phyloP scores from a whole-genome alignment of 2,329 filamentous ascomycete species.

The Chaetomium olivaceum region DNA sequence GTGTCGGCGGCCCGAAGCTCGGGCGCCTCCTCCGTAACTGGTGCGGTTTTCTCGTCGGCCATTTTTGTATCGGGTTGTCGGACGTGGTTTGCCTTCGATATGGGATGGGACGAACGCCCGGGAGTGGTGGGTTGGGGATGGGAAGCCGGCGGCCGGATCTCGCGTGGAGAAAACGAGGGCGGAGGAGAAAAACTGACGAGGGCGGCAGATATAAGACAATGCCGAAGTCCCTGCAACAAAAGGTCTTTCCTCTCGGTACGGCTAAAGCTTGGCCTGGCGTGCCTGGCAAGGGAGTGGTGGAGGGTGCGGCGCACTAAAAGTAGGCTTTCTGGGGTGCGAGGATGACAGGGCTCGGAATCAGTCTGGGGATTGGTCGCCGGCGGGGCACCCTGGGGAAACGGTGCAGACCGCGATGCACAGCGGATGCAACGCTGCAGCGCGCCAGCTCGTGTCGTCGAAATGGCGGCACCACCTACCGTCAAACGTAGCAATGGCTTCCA shows the following conservation, averaged over 20 bases:
- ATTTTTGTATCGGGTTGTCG: constrained; percentile 16
- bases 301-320: constrained; percentile 14
- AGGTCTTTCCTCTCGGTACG: constrained; percentile 10
- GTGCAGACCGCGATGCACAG: not conserved
- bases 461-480: constrained; percentile 4
- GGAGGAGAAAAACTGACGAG: not conserved
- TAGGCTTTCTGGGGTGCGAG: constrained; percentile 9
- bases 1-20: constrained; percentile 10
- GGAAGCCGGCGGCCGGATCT: not conserved
- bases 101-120: not conserved
- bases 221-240: constrained; percentile 7
- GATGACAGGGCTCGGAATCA: not conserved
- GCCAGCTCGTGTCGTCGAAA: constrained; percentile 15
- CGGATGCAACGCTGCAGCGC: constrained; percentile 27
- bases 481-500: constrained; percentile 21
- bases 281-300: not conserved
- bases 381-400: constrained; percentile 16
- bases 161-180: constrained; percentile 10
- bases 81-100: not conserved
- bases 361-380: constrained; percentile 12
- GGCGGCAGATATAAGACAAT: constrained; percentile 18
- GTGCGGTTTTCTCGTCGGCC: constrained; percentile 27
- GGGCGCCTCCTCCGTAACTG: constrained; percentile 15
- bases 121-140: not conserved
- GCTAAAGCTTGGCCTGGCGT: constrained; percentile 15